These are phyloP conservation scores for Tolypocladium pustulatum DNA, from an alignment of 2,329 filamentous ascomycete genomes.

Conservation along the genomic window DNA sequence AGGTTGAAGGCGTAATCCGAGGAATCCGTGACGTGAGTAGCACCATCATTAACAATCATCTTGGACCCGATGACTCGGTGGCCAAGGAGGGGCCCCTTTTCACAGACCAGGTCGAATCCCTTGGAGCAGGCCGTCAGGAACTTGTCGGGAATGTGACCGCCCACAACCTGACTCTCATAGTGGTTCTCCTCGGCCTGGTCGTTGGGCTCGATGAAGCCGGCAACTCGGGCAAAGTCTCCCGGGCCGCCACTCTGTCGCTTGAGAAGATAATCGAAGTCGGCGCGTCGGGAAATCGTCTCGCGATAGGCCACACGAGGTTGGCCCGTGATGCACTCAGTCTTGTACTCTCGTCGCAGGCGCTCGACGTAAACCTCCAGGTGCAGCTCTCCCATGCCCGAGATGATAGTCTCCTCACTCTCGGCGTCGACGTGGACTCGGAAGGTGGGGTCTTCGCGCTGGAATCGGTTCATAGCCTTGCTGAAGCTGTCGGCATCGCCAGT, in stretches of 20 bases:
- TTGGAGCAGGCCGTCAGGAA: conserved; percentile 91
- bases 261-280: conserved; percentile 85
- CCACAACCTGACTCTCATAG: conserved; percentile 80
- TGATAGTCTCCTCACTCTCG: conserved; percentile 93
- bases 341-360: conserved; percentile 93
- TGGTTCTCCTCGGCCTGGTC: conserved; percentile 61
- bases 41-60: conserved; percentile 94
- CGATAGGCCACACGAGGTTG: conserved; percentile 95
- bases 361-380: conserved; percentile 97
- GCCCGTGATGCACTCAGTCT: conserved; percentile 89
- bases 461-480: conserved; percentile 96
- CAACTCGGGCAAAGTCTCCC: conserved; percentile 88
- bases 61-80: conserved; percentile 82
- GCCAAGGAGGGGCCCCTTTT: conserved; percentile 82
- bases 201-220: conserved; percentile 84
- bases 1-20: conserved; percentile 93
- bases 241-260: conserved; percentile 94
- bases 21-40: conserved; percentile 95
- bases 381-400: conserved; percentile 95
- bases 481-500: conserved; percentile 89
- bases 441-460: conserved; percentile 95
- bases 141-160: conserved; percentile 90
- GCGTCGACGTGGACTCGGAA: conserved; percentile 89
- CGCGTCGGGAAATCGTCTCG: conserved; percentile 73
- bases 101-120: conserved; percentile 74